Evolutionary conservation across 108 stramenopile genomes (phyloP).

Genomic region (Epithemia pelagica): DNA sequence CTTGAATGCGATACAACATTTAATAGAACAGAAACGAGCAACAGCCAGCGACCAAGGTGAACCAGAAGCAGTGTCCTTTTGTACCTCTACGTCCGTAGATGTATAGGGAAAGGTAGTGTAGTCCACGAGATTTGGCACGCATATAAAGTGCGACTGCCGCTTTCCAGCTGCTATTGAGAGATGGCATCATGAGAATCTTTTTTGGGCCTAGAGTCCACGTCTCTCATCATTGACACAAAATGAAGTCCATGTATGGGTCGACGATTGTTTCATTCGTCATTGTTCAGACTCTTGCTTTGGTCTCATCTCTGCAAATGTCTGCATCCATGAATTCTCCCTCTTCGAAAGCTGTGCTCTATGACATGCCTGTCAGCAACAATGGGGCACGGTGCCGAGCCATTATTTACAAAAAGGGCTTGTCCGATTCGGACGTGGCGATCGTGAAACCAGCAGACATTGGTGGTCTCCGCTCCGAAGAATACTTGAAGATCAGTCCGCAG

Average conservation of each 20-base stretch:
- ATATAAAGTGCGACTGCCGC: no score
- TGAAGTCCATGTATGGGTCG: neutral
- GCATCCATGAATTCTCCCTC: neutral
- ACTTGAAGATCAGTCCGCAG: conserved; percentile 72
- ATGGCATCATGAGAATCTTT: no score
- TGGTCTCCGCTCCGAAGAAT: conserved; percentile 80
- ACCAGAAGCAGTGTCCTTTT: neutral
- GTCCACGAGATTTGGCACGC: no score
- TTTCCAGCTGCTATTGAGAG: no score
- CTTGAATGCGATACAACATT: conserved; percentile 39
- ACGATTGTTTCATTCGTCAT: neutral
- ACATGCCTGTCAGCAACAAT: conserved; percentile 91
- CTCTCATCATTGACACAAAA: no score
- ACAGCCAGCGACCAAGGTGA: neutral
- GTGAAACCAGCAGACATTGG: conserved; percentile 68
- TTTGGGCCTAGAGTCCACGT: no score
- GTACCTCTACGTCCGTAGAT: no score
- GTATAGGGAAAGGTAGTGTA: no score
- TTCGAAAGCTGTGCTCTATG: conserved; percentile 49
- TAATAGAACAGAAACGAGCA: neutral
- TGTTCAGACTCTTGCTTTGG: neutral
- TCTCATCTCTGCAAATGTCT: neutral
- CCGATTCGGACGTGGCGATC: conserved; percentile 52
- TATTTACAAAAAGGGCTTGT: conserved; percentile 69
- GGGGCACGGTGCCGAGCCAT: conserved; percentile 87